Evolutionary conservation across 2,329 filamentous ascomycete genomes (phyloP).

Genomic region (Ophiocordyceps unilateralis): DNA sequence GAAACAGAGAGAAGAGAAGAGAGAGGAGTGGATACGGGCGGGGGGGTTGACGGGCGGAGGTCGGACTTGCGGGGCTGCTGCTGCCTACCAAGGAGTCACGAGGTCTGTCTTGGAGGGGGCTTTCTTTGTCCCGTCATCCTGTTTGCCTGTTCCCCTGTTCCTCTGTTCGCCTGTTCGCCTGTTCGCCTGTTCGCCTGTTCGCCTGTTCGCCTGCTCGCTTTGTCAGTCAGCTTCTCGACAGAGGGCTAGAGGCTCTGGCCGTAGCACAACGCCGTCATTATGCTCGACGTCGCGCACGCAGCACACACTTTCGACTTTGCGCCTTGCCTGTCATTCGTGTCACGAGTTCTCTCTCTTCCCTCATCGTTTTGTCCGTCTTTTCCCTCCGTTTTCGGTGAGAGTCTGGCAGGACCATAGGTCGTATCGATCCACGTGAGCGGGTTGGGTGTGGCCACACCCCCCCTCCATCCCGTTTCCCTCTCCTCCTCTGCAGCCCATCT

Average conservation of each 20-base stretch:
- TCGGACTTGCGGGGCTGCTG: background rate
- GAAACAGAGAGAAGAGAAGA: too few relatives aligned
- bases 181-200: too few relatives aligned
- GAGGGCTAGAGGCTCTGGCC: background rate
- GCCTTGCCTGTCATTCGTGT: background rate
- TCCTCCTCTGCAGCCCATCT: background rate
- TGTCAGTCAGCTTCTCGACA: too few relatives aligned
- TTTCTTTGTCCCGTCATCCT: background rate
- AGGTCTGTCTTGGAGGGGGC: background rate
- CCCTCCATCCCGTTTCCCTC: background rate
- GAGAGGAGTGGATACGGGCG: background rate
- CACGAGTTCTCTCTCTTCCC: background rate
- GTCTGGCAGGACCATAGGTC: background rate
- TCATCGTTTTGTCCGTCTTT: background rate
- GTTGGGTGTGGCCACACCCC: background rate
- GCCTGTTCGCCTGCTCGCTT: too few relatives aligned
- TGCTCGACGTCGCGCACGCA: background rate
- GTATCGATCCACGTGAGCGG: background rate
- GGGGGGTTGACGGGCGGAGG: background rate
- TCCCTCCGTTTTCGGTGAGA: background rate
- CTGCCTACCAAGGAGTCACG: background rate
- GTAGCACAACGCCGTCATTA: background rate
- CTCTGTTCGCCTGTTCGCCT: background rate
- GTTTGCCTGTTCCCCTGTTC: background rate
- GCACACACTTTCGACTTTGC: background rate